These are phyloP conservation scores for Climacium dendroides DNA, from an alignment of 225 moss, liverwort and hornwort genomes.

Conservation along the genomic window DNA sequence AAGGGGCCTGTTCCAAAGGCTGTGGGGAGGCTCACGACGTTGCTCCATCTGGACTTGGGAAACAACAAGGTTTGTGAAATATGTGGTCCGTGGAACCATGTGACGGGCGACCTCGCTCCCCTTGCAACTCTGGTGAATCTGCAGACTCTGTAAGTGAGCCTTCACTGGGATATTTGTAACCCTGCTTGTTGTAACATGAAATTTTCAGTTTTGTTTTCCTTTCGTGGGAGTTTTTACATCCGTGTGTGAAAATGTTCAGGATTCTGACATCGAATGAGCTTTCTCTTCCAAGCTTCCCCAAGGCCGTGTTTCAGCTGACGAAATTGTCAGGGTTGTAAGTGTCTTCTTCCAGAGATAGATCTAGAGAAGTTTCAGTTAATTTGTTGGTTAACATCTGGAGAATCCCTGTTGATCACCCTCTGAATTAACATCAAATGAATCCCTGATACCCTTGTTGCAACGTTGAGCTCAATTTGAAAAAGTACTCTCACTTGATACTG, in stretches of 20 bases:
- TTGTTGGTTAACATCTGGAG: not conserved
- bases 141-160: constrained; percentile 11
- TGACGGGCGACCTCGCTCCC: constrained; percentile 22
- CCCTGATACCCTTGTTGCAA: not conserved
- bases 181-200: not conserved
- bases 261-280: constrained; percentile 25
- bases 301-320: not conserved
- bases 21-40: constrained; percentile 13
- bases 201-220: not conserved
- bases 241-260: not conserved
- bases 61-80: constrained; percentile 14
- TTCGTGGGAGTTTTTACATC: not conserved
- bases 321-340: constrained; percentile 16
- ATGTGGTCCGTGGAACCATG: constrained; percentile 28
- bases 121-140: constrained; percentile 14
- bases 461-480: not conserved
- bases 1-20: constrained; percentile 11
- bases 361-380: too few relatives aligned
- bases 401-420: not conserved
- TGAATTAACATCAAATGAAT: not conserved
- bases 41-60: constrained; percentile 13
- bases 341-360: not conserved
- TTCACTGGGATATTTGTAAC: not conserved
- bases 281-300: constrained; percentile 7
- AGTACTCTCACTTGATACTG: not conserved